Evolutionary conservation across 441 rosid genomes (phyloP), one percentile per base, ranked within the genome.

Genomic region (Biscutella laevigata): DNA sequence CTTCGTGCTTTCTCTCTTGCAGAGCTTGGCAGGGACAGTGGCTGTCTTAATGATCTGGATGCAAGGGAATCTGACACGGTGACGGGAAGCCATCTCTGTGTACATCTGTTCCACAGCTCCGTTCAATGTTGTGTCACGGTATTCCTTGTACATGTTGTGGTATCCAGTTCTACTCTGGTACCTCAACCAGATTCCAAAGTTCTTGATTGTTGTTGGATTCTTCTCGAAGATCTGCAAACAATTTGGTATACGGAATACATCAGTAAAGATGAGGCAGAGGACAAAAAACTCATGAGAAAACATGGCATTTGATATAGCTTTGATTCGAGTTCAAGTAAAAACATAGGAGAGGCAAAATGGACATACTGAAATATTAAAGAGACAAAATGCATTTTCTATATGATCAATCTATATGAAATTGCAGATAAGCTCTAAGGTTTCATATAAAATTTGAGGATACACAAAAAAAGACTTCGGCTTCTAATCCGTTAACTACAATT

Each of bases 141-240:
- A 77, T 7, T 80, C 82, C 79, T 80, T 80, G 66, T 77, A 77
- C 86, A 77, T 80, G 73, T 80, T 77, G 62, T 77, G 83, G 67
- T 80, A 80, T 14, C 83, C 86, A 0, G 86, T 80, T 20, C 81
- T 55, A 19, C 83, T 77, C 57, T 80, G 83, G 58, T 75, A 77
- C 32, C 83, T 69, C 61, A 80, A 77, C 83, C 86, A 77, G 40
- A 80, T 75, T 12, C 83, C 86, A 8, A 73, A 77, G 13, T 75
- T 77, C 66, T 80, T 75, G 40, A 80, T 73, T 4, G 63, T 75
- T 2, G 83, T 77, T 0, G 86, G 86, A 47, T 73, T 72, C 77
- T 75, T 75, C 79, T 80, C 81, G 42, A 61, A 77, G 22, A 80
- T 80, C 83, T 80, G 56, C 24, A 41, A 7, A 12, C 25, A 55